A percentile compares a stretch with the other conserved stretches of the same genome.
Evolutionary conservation across 2,329 filamentous ascomycete species (phyloP).

Genomic region (Botryosphaeria dothidea): DNA sequence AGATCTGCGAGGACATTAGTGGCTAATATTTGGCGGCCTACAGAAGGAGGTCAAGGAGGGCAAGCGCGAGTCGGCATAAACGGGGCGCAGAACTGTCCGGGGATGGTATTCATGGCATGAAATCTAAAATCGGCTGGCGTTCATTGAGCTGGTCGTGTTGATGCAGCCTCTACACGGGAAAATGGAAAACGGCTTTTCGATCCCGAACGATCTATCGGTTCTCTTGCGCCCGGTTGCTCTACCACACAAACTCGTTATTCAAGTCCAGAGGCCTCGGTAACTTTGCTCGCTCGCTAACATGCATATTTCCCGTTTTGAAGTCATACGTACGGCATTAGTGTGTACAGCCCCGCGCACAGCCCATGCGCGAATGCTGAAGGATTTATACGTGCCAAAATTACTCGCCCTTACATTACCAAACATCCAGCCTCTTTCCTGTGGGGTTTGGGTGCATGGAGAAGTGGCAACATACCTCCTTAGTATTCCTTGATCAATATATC

Average conservation of each 20-base stretch:
- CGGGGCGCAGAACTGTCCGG: constrained; percentile 23
- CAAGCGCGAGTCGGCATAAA: constrained; percentile 84
- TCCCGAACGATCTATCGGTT: constrained; percentile 1
- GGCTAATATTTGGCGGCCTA: constrained; percentile 25
- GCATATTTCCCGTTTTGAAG: too few relatives aligned
- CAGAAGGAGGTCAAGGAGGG: constrained; percentile 98
- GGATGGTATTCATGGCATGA: constrained; percentile 20
- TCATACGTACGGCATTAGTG: constrained; percentile 64
- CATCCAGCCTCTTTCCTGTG: constrained; percentile 55
- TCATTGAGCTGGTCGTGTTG: constrained; percentile 15
- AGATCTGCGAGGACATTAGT: not conserved
- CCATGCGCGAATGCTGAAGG: constrained; percentile 68
- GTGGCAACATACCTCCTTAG: constrained; percentile 51
- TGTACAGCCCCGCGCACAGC: constrained; percentile 66
- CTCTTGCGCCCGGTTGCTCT: too few relatives aligned
- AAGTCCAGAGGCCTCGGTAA: too few relatives aligned
- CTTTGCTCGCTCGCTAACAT: too few relatives aligned
- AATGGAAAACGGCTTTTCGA: constrained; percentile 20
- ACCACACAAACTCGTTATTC: too few relatives aligned
- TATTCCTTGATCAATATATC: not conserved
- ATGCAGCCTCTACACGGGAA: constrained; percentile 16
- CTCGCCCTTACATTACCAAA: constrained; percentile 64
- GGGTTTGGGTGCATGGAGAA: constrained; percentile 65
- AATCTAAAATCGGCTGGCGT: constrained; percentile 17
- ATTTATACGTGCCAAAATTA: constrained; percentile 66